Conservation (phyloP, 202 grass and related monocot genomes). For the Panicum virgatum region DNA sequence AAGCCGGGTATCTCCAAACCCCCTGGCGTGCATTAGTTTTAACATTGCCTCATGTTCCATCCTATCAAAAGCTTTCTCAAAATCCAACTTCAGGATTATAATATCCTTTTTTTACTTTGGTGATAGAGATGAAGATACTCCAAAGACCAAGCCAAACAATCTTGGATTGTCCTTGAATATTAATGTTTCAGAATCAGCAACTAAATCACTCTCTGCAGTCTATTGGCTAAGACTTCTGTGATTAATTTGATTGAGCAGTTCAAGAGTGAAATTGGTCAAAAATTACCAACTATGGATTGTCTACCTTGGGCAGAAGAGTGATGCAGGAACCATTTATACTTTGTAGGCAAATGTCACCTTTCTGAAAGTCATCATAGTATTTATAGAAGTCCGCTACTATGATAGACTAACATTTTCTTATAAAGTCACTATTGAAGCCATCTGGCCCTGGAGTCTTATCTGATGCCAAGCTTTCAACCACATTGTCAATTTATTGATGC, state of each 20-base stretch:
- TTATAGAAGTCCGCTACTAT: neutral
- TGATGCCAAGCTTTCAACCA: neutral
- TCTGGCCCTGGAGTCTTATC: neutral
- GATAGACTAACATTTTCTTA: neutral
- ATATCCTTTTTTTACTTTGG: too few species aligned
- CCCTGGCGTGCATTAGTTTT: too few species aligned
- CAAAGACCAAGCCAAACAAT: too few species aligned
- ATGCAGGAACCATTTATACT: neutral
- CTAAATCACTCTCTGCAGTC: neutral
- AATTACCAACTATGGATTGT: neutral
- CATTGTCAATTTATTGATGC: neutral
- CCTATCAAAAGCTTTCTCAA: too few species aligned
- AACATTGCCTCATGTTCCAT: too few species aligned
- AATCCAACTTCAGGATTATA: too few species aligned
- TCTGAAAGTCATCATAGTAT: neutral
- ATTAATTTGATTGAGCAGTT: neutral
- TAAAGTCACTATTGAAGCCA: neutral
- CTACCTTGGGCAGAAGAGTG: neutral
- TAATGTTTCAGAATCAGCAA: too few species aligned
- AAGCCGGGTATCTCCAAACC: too few species aligned
- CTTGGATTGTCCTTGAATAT: too few species aligned
- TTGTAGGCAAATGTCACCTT: neutral
- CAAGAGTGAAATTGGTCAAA: neutral
- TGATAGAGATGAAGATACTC: too few species aligned
- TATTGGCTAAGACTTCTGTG: neutral